A percentile compares a stretch with the other conserved stretches of the same genome.
phyloP scores from a whole-genome alignment of 805 yeast species.

The Lipomyces chichibuensis region DNA sequence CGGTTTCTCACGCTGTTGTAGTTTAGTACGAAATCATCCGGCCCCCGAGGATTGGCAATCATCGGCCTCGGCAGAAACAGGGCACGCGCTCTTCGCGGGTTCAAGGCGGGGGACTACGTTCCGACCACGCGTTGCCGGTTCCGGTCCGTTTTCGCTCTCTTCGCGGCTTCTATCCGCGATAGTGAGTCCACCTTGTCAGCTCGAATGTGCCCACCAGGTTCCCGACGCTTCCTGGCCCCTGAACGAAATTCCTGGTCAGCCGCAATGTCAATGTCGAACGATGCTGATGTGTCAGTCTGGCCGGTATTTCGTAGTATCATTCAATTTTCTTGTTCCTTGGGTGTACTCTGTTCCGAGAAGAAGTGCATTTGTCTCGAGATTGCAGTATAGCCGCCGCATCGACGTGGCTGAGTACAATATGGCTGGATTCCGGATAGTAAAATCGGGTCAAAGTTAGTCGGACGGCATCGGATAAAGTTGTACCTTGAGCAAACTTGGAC shows the following conservation, averaged over 20 bases:
- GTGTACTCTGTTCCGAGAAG: slow-evolving; percentile 10
- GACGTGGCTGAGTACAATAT: background rate
- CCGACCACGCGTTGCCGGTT: too few relatives aligned
- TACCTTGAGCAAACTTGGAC: background rate
- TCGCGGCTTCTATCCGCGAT: too few relatives aligned
- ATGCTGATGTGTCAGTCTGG: slow-evolving; percentile 6
- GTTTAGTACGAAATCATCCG: too few relatives aligned
- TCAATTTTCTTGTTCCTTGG: slow-evolving; percentile 11
- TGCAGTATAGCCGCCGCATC: background rate
- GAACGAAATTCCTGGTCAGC: background rate
- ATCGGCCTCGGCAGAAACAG: too few relatives aligned
- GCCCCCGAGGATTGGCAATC: too few relatives aligned
- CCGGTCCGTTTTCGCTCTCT: too few relatives aligned
- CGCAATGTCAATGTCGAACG: slow-evolving; percentile 5
- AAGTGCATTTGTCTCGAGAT: background rate
- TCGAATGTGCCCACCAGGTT: too few relatives aligned
- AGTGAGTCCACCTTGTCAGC: too few relatives aligned
- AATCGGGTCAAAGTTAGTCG: background rate
- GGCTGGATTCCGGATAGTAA: background rate
- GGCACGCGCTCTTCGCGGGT: too few relatives aligned
- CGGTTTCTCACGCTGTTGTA: too few relatives aligned
- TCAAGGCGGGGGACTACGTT: too few relatives aligned
- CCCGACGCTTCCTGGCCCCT: too few relatives aligned
- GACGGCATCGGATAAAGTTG: background rate
- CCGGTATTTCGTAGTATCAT: slow-evolving; percentile 6